Base-by-base conservation (phyloP, 2,329 filamentous ascomycete species). In the Cordyceps fumosorosea region DNA sequence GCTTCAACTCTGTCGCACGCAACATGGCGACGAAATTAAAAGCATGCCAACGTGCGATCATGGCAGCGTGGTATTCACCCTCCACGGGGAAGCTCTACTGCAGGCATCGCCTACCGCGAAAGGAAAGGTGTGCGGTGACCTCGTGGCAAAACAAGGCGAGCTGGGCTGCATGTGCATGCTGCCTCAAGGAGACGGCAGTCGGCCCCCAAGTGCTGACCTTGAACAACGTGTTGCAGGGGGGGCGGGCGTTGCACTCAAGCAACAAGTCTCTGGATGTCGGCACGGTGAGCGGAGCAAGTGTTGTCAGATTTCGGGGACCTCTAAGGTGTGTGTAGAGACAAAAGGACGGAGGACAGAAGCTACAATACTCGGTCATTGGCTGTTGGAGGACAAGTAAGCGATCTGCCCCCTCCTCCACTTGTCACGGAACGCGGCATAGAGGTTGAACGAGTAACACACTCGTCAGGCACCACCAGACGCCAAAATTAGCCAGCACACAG, bases 401-500 rank as follows among this genome's bases (percentile, higher is more conserved):
- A 47, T 56, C 55, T 37, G 18, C 55, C 44, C 42, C 47, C 24
- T 56, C 12, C 16, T 18, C 20, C 12, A 24, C 24, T 26, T 32
- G 48, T 48, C 56, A 59, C 47, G 56, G 56, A 59, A 44, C 56
- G 51, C 56, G 56, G 56, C 56, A 59, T 59, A 56, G 44, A 59
- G 24, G 18, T 51, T 59, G 47, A 59, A 59, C 56, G 56, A 59
- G 56, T 4, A 22, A 26, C 56, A 51, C 56, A 51, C 29, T 22
- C 42, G 47, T 29, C 56, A 59, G 56, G 56, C 34, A 59, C 56
- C 20, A 42, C 26, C 18, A 44, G 47, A 22, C 47, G 24, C 34
- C 40, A 37, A n/a, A n/a, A 34, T 29, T 11, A 29, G 6, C 20
- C 26, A 20, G 8, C 5, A 24, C 6, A 47, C 18, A 48, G 42